Evolutionary conservation across 2,329 filamentous ascomycete genomes (phyloP), one percentile per base, ranked within the genome.

Genomic region (Fusarium praegraminearum): DNA sequence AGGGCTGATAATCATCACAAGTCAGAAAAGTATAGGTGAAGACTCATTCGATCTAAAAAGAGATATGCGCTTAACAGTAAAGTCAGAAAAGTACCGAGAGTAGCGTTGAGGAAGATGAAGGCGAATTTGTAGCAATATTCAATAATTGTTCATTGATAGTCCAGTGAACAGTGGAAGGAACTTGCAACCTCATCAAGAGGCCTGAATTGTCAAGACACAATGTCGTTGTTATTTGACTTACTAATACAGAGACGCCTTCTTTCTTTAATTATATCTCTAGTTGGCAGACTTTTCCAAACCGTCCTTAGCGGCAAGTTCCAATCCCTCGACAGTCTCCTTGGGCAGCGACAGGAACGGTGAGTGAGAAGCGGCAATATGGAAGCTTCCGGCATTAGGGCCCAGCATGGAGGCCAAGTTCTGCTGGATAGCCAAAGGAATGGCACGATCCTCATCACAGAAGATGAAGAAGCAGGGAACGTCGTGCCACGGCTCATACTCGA

Each of bases 401-500:
- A 65, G 6, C 3, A 57, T 12, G 13, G 40, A 22, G 11, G 59
- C 59, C 35, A 65, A 6, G 5, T 64, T 50, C 16, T 65, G 26
- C 5, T 65, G 62, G 1, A 65, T 46, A 6, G 45, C n/a, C 9
- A 57, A 16, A n/a, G 62, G 51, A 5, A 65, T 40, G 16, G 62
- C 60, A 1, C 47, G 41, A 1, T 65, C 62, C 5, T 64, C 62
- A 1, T 65, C 52, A 12, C 60, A 64, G 40, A 41, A 58, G 0
- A 65, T 40, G 3, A 51, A 65, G 3, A 64, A 24, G 18, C 62
- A 65, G 1, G 45, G 28, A 4, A 65, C 28, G 1, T 65, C 52
- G 5, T 65, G 59, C 62, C 62, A 65, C 0, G 62, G 62, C 53
- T 65, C 60, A 1, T 65, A 58, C 3, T 51, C 22, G 0, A 41